Percentiles rank a stretch among this genome's conserved stretches.
Evolutionary conservation across 164 flowering plant species (phyloP).

Genomic region (Berberis thunbergii): DNA sequence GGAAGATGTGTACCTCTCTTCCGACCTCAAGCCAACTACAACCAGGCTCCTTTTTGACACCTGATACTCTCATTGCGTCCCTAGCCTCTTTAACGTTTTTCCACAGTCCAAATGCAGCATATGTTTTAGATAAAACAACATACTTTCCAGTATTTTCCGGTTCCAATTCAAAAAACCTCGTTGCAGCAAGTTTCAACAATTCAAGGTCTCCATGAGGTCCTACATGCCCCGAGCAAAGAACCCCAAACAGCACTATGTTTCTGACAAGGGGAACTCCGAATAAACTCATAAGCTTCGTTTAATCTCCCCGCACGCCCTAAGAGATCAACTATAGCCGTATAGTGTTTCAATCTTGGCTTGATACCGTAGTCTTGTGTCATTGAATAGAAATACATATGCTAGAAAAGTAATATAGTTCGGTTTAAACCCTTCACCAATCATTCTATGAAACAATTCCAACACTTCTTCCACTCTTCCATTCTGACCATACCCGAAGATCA

Average conservation of each 20-base stretch:
- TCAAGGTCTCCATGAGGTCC: conserved; percentile 53
- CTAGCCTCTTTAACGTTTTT: conserved; percentile 49
- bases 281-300: conserved; percentile 58
- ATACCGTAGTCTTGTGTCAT: conserved; percentile 57
- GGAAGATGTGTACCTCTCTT: conserved; percentile 40
- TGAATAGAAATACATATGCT: conserved; percentile 45
- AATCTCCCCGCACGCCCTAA: conserved; percentile 73
- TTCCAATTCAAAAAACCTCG: conserved; percentile 52
- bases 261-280: conserved; percentile 40
- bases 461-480: conserved; percentile 58
- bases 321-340: conserved; percentile 72
- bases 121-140: conserved; percentile 61
- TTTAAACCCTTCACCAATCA: conserved; percentile 50
- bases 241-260: conserved; percentile 72
- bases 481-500: conserved; percentile 71
- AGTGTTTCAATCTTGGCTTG: conserved; percentile 55
- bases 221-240: conserved; percentile 66
- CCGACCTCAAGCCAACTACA: conserved; percentile 71
- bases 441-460: conserved; percentile 39
- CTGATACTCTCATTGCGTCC: conserved; percentile 43
- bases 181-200: conserved; percentile 45
- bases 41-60: conserved; percentile 68
- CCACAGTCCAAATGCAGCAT: conserved; percentile 69
- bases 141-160: conserved; percentile 62
- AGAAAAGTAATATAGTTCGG: conserved; percentile 74